Conservation (phyloP, 2,329 filamentous ascomycete species). For the Dactylella cylindrospora region DNA sequence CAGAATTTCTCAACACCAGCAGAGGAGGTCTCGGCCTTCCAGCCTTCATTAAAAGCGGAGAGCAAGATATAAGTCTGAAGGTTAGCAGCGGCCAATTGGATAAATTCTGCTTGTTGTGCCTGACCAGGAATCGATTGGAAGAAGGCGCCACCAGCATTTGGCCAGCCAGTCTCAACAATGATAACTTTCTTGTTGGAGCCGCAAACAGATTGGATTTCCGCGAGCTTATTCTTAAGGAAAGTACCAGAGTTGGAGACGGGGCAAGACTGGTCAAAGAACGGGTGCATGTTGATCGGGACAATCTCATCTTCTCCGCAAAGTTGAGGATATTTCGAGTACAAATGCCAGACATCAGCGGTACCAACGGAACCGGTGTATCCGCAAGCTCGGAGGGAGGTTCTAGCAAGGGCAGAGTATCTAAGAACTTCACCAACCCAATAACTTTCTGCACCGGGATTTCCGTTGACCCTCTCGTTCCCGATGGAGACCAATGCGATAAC, state of each 20-base stretch:
- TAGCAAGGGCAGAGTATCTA: slow-evolving; percentile 54
- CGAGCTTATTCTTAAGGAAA: slow-evolving; percentile 64
- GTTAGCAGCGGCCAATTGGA: slow-evolving; percentile 60
- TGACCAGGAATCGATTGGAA: slow-evolving; percentile 68
- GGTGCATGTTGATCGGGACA: slow-evolving; percentile 77
- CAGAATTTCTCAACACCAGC: slow-evolving; percentile 75
- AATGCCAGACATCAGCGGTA: slow-evolving; percentile 75
- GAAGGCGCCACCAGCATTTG: slow-evolving; percentile 68
- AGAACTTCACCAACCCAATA: slow-evolving; percentile 63
- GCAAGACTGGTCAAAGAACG: slow-evolving; percentile 73
- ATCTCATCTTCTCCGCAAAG: slow-evolving; percentile 75
- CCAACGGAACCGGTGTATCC: slow-evolving; percentile 75
- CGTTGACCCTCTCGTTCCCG: slow-evolving; percentile 79
- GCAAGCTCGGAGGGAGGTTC: slow-evolving; percentile 60
- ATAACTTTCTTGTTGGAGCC: slow-evolving; percentile 61
- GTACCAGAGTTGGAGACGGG: slow-evolving; percentile 64
- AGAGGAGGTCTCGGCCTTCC: slow-evolving; percentile 67
- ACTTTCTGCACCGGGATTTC: slow-evolving; percentile 58
- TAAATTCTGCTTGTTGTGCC: slow-evolving; percentile 65
- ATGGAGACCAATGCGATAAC: slow-evolving; percentile 71
- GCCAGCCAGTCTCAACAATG: slow-evolving; percentile 84
- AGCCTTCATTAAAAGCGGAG: slow-evolving; percentile 75
- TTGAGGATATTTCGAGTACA: slow-evolving; percentile 54
- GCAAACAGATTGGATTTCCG: slow-evolving; percentile 22
- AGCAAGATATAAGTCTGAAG: slow-evolving; percentile 66